These are phyloP conservation scores for Jasminum sambac DNA, from an alignment of 257 asterid species.

Conservation along the genomic window DNA sequence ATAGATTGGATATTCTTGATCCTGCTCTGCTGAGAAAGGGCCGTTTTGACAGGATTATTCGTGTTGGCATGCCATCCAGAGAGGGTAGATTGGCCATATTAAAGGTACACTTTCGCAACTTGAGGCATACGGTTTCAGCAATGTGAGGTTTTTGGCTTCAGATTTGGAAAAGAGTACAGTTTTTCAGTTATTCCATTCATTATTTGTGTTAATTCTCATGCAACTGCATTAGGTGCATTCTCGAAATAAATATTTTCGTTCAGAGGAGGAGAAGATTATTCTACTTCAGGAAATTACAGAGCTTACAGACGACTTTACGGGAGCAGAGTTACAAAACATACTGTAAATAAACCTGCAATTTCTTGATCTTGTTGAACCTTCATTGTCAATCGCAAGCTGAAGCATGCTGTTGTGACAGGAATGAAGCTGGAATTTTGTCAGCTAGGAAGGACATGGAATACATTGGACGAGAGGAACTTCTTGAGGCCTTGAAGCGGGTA, in stretches of 20 bases:
- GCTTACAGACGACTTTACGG: constrained; percentile 84
- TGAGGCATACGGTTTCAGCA: constrained; percentile 11
- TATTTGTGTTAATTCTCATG: constrained; percentile 22
- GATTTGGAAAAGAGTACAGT: neutral
- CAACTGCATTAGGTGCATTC: constrained; percentile 78
- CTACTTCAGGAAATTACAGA: constrained; percentile 86
- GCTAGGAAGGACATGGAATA: constrained; percentile 88
- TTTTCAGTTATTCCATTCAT: constrained; percentile 4
- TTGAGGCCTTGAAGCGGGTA: constrained; percentile 95
- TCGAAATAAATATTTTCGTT: constrained; percentile 86
- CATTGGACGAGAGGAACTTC: constrained; percentile 92
- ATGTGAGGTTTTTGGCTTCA: neutral
- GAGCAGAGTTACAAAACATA: constrained; percentile 96
- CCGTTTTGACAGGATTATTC: constrained; percentile 93
- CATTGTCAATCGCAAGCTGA: constrained; percentile 32
- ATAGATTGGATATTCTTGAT: constrained; percentile 96
- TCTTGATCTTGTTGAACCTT: constrained; percentile 18
- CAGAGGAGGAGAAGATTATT: constrained; percentile 88
- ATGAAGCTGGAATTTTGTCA: constrained; percentile 97
- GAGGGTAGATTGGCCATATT: constrained; percentile 95
- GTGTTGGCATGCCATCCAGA: constrained; percentile 94
- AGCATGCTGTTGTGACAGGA: constrained; percentile 56
- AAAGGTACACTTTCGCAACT: constrained; percentile 52
- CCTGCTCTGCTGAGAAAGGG: constrained; percentile 97
- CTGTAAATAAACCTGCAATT: constrained; percentile 49